These are phyloP conservation scores for Xylariaceae sp. DNA, from an alignment of 2,329 filamentous ascomycete genomes.

Conservation along the genomic window DNA sequence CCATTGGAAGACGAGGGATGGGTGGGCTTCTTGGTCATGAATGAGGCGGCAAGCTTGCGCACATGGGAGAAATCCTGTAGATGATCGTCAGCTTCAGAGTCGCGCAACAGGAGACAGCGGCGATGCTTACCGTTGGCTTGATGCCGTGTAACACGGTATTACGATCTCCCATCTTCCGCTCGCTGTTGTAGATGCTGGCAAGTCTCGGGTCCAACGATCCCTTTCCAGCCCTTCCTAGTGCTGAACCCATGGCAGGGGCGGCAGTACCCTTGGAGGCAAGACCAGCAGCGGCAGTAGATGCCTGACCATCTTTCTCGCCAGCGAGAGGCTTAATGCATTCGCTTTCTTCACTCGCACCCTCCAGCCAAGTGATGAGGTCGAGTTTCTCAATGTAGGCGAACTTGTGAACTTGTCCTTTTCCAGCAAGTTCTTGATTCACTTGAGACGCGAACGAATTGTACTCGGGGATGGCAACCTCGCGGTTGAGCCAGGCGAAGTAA, in stretches of 20 bases:
- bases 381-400: constrained; percentile 86
- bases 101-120: background rate
- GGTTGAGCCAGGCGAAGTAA: constrained; percentile 94
- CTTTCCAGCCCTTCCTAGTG: constrained; percentile 52
- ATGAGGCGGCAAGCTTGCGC: constrained; percentile 74
- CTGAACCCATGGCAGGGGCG: constrained; percentile 39
- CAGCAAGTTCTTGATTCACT: constrained; percentile 71
- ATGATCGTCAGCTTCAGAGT: constrained; percentile 2
- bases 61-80: constrained; percentile 89
- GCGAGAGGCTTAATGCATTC: constrained; percentile 87
- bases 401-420: constrained; percentile 70
- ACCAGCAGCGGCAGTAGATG: constrained; percentile 37
- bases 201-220: constrained; percentile 72
- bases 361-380: constrained; percentile 89
- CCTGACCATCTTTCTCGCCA: constrained; percentile 52
- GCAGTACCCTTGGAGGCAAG: constrained; percentile 37
- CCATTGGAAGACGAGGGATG: constrained; percentile 35
- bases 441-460: constrained; percentile 81
- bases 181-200: constrained; percentile 83
- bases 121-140: constrained; percentile 69
- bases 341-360: constrained; percentile 81
- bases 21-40: constrained; percentile 60
- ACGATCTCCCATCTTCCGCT: constrained; percentile 86
- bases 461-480: constrained; percentile 81
- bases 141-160: constrained; percentile 82